Conservation (phyloP, 192 early-diverging fungal genomes). For the Phlyctochytrium bullatum region DNA sequence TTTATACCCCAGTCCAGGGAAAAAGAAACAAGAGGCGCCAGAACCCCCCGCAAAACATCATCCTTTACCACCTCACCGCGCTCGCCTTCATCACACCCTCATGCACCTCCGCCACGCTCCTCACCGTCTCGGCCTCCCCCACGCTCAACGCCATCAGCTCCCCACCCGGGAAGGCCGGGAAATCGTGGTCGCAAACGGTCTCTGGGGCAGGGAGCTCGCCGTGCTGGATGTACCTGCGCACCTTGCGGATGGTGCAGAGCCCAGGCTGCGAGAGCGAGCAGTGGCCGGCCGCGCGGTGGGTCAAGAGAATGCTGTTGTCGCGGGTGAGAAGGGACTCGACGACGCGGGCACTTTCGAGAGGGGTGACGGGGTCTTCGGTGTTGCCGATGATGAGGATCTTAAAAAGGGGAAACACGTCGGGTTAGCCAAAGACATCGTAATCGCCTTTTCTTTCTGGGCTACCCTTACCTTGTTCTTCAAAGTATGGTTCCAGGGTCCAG, state of each 20-base stretch:
- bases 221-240: constrained; percentile 27
- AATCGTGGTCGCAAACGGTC: constrained; percentile 13
- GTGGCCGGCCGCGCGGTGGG: constrained; percentile 39
- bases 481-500: constrained; percentile 46
- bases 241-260: constrained; percentile 28
- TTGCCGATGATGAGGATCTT: constrained; percentile 37
- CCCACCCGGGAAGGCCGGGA: constrained; percentile 4
- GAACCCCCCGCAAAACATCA: too few species aligned
- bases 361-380: constrained; percentile 48
- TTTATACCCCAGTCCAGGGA: too few species aligned
- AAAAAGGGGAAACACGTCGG: background rate
- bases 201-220: background rate
- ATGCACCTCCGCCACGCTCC: background rate
- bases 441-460: too few species aligned
- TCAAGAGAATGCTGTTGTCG: constrained; percentile 35
- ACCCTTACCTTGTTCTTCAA: constrained; percentile 22
- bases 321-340: constrained; percentile 12
- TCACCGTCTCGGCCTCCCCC: background rate
- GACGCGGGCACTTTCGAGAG: constrained; percentile 31
- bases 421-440: too few species aligned
- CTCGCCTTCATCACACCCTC: background rate
- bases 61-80: too few species aligned
- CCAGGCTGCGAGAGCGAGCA: constrained; percentile 30
- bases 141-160: background rate
- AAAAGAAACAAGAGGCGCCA: too few species aligned